Evolutionary conservation across 495 filamentous ascomycete genomes (phyloP).

Genomic region (Astrothelium macrocarpum): DNA sequence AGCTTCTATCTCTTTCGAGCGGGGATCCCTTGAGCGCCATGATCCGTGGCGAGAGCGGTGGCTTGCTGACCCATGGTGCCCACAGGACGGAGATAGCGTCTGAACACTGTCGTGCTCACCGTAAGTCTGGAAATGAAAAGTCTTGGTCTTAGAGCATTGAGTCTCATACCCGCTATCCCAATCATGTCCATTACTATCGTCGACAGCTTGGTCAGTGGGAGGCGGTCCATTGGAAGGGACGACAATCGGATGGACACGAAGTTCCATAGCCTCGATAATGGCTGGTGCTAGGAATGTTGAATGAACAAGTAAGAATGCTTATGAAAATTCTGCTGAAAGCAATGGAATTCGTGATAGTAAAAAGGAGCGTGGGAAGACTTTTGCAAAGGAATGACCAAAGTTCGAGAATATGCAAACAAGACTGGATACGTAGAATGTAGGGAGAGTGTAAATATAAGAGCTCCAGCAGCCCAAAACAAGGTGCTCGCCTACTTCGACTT

Average conservation of each 20-base stretch:
- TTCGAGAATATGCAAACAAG: constrained; percentile 7
- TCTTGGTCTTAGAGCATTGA: background rate
- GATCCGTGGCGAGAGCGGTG: background rate
- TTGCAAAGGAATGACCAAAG: constrained; percentile 5
- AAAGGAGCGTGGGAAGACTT: background rate
- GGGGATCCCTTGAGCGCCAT: background rate
- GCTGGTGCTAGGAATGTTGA: background rate
- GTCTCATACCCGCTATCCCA: background rate
- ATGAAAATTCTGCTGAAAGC: background rate
- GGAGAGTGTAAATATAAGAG: background rate
- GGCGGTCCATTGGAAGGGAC: background rate
- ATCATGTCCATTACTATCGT: background rate
- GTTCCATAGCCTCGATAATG: constrained; percentile 1
- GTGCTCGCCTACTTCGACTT: background rate
- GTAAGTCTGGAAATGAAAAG: background rate
- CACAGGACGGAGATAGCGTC: background rate
- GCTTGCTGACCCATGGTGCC: background rate
- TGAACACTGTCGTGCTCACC: background rate
- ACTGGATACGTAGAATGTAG: background rate
- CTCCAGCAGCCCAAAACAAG: background rate
- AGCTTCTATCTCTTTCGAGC: constrained; percentile 19
- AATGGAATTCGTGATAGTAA: background rate
- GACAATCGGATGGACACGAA: background rate
- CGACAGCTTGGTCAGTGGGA: background rate
- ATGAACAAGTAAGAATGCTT: constrained; percentile 1